Evolutionary conservation across 2,329 filamentous ascomycete species (phyloP), one percentile per base, ranked within the genome.

Genomic region (Ascocoryne sarcoides): DNA sequence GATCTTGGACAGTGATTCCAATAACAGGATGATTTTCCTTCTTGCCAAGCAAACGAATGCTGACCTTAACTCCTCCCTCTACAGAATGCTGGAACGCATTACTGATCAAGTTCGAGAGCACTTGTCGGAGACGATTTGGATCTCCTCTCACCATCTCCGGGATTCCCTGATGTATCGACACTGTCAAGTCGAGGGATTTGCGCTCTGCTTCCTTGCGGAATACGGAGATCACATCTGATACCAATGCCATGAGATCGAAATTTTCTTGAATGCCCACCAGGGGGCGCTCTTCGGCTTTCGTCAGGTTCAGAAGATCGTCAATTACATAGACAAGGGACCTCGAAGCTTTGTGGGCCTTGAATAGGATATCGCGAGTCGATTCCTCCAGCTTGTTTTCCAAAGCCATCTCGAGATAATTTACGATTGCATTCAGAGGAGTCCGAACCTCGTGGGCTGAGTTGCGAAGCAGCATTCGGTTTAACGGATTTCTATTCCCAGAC

Each of bases 291-390:
- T 94, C 88, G 0, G 84, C 83, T 56, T 93, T 92, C 1, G 89
- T 94, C 20, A 95, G 66, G 56, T 95, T 88, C 1, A 95, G 68
- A 1, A 95, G 68, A 58, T 95, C 88, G 49, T 95, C 95, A 64
- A 95, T 95, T 8, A 94, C 87, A 57, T 93, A 94, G 4, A 95
- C 90, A 18, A 95, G 66, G 0, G 87, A 93, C 56, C 94, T 94
- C 0, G 88, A 95, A 3, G 88, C 88, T 0, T 87, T 93, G 57
- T 95, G 85, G 1, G 88, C 94, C 50, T 79, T 82, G 1, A 82
- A 73, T 4, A 95, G 66, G 45, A 92, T 93, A 4, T 95, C 88
- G 15, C 89, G 71, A 0, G 85, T 94, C 56, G 94, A 88, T 12
- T 76, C 67, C 48, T 94, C 88, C 3, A 95, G 66, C 0, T 70